Conservation (phyloP, 495 filamentous ascomycete genomes). For the Penicillium waksmanii region DNA sequence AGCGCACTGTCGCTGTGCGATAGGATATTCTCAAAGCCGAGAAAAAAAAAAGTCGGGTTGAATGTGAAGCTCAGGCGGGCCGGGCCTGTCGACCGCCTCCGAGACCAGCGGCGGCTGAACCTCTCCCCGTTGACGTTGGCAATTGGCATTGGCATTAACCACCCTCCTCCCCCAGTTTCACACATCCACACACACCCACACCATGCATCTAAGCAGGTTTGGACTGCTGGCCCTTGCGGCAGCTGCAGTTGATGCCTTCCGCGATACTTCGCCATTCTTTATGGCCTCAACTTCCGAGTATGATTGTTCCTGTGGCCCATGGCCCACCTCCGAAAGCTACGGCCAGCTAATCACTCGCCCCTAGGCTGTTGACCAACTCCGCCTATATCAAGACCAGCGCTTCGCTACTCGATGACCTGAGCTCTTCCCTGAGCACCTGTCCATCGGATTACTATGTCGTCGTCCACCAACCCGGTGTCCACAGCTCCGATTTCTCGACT, state of each 20-base stretch:
- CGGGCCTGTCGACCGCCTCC: conserved; percentile 36
- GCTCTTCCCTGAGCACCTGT: conserved; percentile 61
- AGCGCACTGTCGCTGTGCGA: background rate
- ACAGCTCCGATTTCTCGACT: conserved; percentile 64
- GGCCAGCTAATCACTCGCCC: conserved; percentile 34
- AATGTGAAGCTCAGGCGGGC: conserved; percentile 32
- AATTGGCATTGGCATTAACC: background rate
- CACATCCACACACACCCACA: conserved; percentile 26
- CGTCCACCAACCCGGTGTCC: conserved; percentile 76
- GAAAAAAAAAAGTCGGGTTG: conserved; percentile 29
- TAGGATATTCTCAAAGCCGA: conserved; percentile 10
- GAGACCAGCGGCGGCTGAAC: conserved; percentile 31
- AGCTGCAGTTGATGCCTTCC: conserved; percentile 68
- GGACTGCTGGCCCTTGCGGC: conserved; percentile 64
- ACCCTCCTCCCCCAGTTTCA: conserved; percentile 11
- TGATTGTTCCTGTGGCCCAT: conserved; percentile 30
- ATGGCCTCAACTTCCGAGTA: conserved; percentile 81
- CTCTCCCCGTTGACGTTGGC: conserved; percentile 32
- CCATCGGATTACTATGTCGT: conserved; percentile 79
- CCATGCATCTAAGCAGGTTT: conserved; percentile 64
- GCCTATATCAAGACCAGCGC: conserved; percentile 47
- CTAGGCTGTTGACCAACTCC: conserved; percentile 49
- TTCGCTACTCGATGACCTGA: conserved; percentile 37
- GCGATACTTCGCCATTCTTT: conserved; percentile 85
- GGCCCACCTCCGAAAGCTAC: conserved; percentile 18